Evolutionary conservation across 768 basidiomycete species (phyloP), one percentile per base, ranked within the genome.

Genomic region (Clavaria fumosa): DNA sequence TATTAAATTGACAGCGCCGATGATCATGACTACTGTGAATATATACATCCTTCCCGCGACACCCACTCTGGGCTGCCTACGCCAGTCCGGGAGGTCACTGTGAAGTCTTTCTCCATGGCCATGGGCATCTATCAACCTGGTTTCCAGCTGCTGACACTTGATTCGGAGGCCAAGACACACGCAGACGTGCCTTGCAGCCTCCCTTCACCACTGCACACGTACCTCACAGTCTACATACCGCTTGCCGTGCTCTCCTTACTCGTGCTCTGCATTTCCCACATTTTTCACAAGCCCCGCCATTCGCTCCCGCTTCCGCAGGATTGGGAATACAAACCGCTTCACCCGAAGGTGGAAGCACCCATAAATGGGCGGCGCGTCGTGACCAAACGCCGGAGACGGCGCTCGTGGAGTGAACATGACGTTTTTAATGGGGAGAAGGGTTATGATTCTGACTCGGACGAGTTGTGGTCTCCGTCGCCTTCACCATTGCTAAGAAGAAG

Each of bases 11-110:
- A 23, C 41, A 88, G 84, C 46, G 93, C 86, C 4, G 89, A 96
- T 54, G 90, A 96, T 50, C 90, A 95, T 53, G 93, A 96, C 49
- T 88, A 91, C 45, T 97, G 93, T 56, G 84, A 84, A 60, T 73
- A 76, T 50, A 61, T 37, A 9, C 73, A 78, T 46, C 57, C 44
- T 51, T 54, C 37, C 44, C 43, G 38, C 35, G 33, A 38, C 37
- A 43, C 42, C n/a, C 42, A 42, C 23, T n/a, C n/a, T n/a, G 46
- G 43, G 23, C 48, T 48, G 23, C 23, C 44, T 12, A 47, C 53
- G 18, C 55, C 55, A 23, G 59, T 72, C 9, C 69, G 66, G 35
- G 91, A 97, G 58, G 67, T 91, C 14, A 83, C 86, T 0, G 71
- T 96, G 50, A 95, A 89, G 54, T 79, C 86, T 2, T 65, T 95